A percentile compares a stretch with the other conserved stretches of the same genome.
Evolutionary conservation across 139 green algal genomes (phyloP).

Genomic region (Chlorella sp.): DNA sequence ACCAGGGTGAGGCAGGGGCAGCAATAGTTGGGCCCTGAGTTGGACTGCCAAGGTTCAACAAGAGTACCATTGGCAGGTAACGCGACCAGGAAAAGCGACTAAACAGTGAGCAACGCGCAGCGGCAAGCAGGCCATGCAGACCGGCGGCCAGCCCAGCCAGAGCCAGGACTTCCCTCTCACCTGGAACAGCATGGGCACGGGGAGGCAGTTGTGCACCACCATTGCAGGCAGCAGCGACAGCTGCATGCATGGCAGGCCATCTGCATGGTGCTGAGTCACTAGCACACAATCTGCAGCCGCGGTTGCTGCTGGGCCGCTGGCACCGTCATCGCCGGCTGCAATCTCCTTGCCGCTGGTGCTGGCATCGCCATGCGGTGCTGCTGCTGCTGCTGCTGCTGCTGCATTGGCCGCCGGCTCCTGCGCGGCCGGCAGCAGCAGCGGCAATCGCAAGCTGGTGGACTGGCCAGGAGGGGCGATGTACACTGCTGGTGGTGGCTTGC

Average conservation of each 20-base stretch:
- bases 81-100: no score
- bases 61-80: no score
- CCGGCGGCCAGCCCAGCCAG: no score
- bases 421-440: not conserved
- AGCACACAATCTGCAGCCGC: not conserved
- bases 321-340: no score
- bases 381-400: not conserved
- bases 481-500: not conserved
- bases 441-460: not conserved
- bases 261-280: slow-evolving; percentile 8
- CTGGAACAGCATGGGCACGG: slow-evolving; percentile 27
- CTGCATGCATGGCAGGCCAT: slow-evolving; percentile 24
- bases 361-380: not conserved
- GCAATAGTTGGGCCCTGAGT: no score
- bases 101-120: no score
- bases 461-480: slow-evolving; percentile 6
- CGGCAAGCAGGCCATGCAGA: no score
- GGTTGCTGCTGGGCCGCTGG: not conserved
- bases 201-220: slow-evolving; percentile 36
- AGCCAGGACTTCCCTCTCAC: no score
- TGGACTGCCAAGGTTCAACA: no score
- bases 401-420: not conserved
- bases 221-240: slow-evolving; percentile 19
- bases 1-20: not conserved
- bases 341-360: no score